These are phyloP conservation scores for Aspergillus texensis DNA, from an alignment of 2,329 filamentous ascomycete species.

Conservation along the genomic window DNA sequence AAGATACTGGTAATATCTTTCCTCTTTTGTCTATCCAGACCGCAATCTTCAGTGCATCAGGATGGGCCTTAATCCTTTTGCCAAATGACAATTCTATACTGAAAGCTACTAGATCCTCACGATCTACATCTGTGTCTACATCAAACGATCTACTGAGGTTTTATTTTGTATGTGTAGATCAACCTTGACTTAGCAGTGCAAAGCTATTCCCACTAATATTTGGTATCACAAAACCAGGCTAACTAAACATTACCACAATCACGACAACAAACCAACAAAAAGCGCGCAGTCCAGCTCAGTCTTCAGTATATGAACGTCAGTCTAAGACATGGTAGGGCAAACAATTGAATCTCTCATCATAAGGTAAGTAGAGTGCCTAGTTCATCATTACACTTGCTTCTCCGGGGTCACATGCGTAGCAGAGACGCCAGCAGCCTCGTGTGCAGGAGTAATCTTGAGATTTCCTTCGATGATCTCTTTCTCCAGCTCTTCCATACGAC, in stretches of 20 bases:
- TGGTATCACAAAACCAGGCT: too few species aligned
- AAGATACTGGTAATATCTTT: fast-evolving
- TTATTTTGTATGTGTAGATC: too few species aligned
- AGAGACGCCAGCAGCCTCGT: background rate
- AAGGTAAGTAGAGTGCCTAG: too few species aligned
- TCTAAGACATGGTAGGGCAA: background rate
- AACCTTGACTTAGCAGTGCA: too few species aligned
- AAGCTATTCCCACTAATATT: too few species aligned
- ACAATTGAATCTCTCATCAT: background rate
- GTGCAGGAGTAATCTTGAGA: constrained; percentile 10
- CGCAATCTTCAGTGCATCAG: too few species aligned
- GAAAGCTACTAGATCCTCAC: too few species aligned
- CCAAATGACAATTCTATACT: too few species aligned
- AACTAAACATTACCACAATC: background rate
- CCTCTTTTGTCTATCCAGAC: too few species aligned
- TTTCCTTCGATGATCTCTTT: constrained; percentile 21
- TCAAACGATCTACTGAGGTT: too few species aligned
- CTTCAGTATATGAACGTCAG: background rate
- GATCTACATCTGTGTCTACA: fast-evolving
- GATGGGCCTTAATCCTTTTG: too few species aligned
- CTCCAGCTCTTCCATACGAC: constrained; percentile 20
- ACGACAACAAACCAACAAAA: background rate
- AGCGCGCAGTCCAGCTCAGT: background rate
- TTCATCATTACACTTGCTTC: background rate
- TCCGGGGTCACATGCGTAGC: background rate